These are phyloP conservation scores for Paradendryphiella salina DNA, from an alignment of 2,329 filamentous ascomycete genomes.

Conservation along the genomic window DNA sequence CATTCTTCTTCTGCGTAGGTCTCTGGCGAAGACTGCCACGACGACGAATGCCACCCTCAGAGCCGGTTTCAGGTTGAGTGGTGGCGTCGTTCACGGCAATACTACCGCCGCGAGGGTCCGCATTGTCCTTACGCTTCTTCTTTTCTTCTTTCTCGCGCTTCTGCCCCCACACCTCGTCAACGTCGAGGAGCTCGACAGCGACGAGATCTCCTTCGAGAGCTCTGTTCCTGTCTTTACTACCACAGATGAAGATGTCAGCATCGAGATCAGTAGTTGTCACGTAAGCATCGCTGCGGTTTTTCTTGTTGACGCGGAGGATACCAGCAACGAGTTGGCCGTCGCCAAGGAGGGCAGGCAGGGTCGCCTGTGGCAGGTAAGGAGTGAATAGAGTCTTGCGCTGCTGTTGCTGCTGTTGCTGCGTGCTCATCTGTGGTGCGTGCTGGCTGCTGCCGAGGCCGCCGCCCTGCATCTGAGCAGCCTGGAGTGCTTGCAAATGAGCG, in stretches of 20 bases:
- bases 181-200: slow-evolving; percentile 92
- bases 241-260: slow-evolving; percentile 98
- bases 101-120: slow-evolving; percentile 80
- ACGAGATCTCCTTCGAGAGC: slow-evolving; percentile 95
- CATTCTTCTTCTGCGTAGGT: slow-evolving; percentile 99
- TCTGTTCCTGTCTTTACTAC: slow-evolving; percentile 97
- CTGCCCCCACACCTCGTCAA: slow-evolving; percentile 97
- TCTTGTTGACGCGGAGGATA: slow-evolving; percentile 98
- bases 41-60: slow-evolving; percentile 84
- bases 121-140: slow-evolving; percentile 99
- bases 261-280: slow-evolving; percentile 94
- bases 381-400: slow-evolving; percentile 99
- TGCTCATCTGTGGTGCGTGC: slow-evolving; percentile 63
- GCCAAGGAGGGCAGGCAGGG: slow-evolving; percentile 82
- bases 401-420: slow-evolving; percentile 83
- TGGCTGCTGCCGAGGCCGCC: slow-evolving; percentile 69
- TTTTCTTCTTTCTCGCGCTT: slow-evolving; percentile 99
- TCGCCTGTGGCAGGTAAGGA: slow-evolving; percentile 93
- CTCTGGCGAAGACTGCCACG: slow-evolving; percentile 94
- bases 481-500: slow-evolving; percentile 86
- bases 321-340: slow-evolving; percentile 95
- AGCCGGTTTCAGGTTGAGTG: slow-evolving; percentile 60
- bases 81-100: slow-evolving; percentile 68
- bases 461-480: slow-evolving; percentile 83
- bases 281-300: slow-evolving; percentile 98